A percentile compares a stretch with the other conserved stretches of the same genome.
These are phyloP conservation scores for Rhizopogon vesiculosus DNA, from an alignment of 768 basidiomycete genomes.

Conservation along the genomic window DNA sequence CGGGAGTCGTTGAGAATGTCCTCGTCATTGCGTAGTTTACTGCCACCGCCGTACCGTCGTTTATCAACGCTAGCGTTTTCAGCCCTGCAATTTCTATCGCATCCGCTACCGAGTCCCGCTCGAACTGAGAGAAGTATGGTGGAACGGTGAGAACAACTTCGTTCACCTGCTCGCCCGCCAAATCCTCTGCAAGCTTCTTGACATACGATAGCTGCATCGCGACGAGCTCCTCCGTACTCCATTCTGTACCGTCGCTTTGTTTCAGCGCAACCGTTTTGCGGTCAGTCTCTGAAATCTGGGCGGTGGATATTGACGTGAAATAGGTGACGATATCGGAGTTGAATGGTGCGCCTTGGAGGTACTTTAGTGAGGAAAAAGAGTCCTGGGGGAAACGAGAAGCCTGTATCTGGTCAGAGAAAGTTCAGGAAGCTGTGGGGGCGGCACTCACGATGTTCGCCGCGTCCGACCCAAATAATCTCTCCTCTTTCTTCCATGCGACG, in stretches of 20 bases:
- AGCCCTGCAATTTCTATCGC: constrained; percentile 91
- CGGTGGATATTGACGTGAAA: constrained; percentile 51
- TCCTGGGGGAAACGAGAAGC: constrained; percentile 89
- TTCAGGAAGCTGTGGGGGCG: not conserved
- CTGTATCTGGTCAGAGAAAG: constrained; percentile 34
- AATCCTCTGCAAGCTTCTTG: constrained; percentile 77
- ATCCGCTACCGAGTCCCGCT: constrained; percentile 88
- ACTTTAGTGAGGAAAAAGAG: constrained; percentile 82
- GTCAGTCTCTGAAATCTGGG: constrained; percentile 45
- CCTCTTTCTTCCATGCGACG: constrained; percentile 89
- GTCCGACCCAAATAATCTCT: constrained; percentile 86
- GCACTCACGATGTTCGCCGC: constrained; percentile 79
- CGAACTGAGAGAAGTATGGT: constrained; percentile 83
- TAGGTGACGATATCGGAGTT: constrained; percentile 55
- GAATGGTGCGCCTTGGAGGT: constrained; percentile 68
- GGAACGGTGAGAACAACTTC: constrained; percentile 92
- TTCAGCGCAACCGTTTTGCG: constrained; percentile 59
- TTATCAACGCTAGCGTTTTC: constrained; percentile 75
- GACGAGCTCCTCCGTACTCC: constrained; percentile 85
- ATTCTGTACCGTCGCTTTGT: constrained; percentile 61
- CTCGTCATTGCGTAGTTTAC: constrained; percentile 98
- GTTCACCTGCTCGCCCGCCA: constrained; percentile 69
- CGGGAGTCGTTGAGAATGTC: constrained; percentile 63
- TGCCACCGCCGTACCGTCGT: constrained; percentile 93
- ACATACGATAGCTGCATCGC: constrained; percentile 94